A percentile compares a stretch with the other conserved stretches of the same genome.
Evolutionary conservation across 2,329 filamentous ascomycete genomes (phyloP).

Genomic region (Orbilia ellipsospora): DNA sequence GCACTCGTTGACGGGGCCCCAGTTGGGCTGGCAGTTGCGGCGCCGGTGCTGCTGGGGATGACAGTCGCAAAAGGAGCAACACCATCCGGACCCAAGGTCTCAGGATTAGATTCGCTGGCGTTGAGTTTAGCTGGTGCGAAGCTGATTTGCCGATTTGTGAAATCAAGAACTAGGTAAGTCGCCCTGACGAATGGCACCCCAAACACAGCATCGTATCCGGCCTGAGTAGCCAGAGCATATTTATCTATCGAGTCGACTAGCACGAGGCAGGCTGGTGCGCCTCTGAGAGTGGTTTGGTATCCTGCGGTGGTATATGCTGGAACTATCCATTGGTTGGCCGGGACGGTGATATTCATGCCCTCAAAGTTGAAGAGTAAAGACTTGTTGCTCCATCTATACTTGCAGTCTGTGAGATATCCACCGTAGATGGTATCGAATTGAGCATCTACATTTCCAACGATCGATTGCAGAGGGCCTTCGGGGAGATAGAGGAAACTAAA

Average conservation of each 20-base stretch:
- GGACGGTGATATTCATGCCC: slow-evolving; percentile 31
- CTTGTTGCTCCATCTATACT: slow-evolving; percentile 26
- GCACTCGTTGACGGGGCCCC: not conserved
- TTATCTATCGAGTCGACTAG: slow-evolving; percentile 47
- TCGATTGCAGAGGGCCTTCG: slow-evolving; percentile 26
- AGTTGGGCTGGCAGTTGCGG: slow-evolving; percentile 17
- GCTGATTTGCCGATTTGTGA: slow-evolving; percentile 49
- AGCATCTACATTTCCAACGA: slow-evolving; percentile 33
- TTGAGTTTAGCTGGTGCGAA: slow-evolving; percentile 51
- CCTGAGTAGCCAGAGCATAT: slow-evolving; percentile 29
- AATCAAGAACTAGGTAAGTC: slow-evolving; percentile 48
- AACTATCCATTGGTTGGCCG: slow-evolving; percentile 44
- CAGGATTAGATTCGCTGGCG: slow-evolving; percentile 39
- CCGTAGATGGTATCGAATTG: slow-evolving; percentile 39
- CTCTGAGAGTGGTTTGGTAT: slow-evolving; percentile 33
- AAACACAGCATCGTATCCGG: slow-evolving; percentile 30
- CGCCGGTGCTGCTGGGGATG: slow-evolving; percentile 7
- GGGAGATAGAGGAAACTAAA: slow-evolving; percentile 43
- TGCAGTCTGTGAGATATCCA: slow-evolving; percentile 45
- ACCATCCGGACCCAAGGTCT: slow-evolving; percentile 33
- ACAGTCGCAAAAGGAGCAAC: slow-evolving; percentile 38
- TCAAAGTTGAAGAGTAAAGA: slow-evolving; percentile 40
- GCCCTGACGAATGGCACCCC: slow-evolving; percentile 51
- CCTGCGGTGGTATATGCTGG: slow-evolving; percentile 33
- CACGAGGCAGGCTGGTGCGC: slow-evolving; percentile 29